Conservation (phyloP, 73 alveolate genomes). For the Paramecium tetraurelia region DNA sequence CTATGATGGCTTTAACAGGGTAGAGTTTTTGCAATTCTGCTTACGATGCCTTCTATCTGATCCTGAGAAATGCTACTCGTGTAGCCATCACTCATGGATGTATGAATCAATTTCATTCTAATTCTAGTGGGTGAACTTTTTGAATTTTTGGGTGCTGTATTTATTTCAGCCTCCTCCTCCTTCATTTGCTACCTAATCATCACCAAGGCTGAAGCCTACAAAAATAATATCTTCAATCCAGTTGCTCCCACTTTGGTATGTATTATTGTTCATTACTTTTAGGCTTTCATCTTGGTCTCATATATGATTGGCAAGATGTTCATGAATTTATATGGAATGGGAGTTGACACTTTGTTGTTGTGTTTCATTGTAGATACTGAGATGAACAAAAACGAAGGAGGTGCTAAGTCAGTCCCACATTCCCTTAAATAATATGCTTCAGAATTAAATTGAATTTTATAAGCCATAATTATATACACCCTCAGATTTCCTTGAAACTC, state of each 20-base stretch:
- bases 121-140: constrained; percentile 13
- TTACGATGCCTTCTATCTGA: constrained; percentile 88
- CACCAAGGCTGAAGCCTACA: background rate
- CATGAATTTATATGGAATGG: constrained; percentile 47
- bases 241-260: constrained; percentile 14
- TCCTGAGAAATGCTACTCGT: constrained; percentile 86
- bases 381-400: background rate
- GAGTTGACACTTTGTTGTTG: constrained; percentile 21
- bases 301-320: constrained; percentile 41
- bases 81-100: constrained; percentile 72
- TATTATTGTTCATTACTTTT: background rate
- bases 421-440: background rate
- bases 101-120: background rate
- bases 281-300: background rate
- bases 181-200: background rate
- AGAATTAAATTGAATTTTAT: background rate
- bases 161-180: background rate
- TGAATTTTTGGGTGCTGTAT: constrained; percentile 29
- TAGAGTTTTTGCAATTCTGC: constrained; percentile 92
- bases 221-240: background rate
- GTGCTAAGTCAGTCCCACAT: background rate
- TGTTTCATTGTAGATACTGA: constrained; percentile 12
- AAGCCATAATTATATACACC: background rate
- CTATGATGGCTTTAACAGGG: constrained; percentile 89
- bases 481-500: background rate